These are phyloP conservation scores for Cardamine resedifolia DNA, from an alignment of 345 rosid genomes.

Conservation along the genomic window DNA sequence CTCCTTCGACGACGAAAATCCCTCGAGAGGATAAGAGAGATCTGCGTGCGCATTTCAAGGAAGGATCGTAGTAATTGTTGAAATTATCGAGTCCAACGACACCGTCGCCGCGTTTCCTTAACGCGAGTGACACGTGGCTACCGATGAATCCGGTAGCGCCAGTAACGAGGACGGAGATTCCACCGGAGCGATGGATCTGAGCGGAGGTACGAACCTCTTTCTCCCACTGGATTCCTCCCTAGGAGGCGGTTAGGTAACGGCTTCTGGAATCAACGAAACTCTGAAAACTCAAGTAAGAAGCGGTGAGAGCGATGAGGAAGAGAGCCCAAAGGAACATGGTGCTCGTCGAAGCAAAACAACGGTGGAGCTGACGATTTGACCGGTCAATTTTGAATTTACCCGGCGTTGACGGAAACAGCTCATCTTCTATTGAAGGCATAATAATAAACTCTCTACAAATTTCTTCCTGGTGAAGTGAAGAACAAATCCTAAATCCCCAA, in stretches of 20 bases:
- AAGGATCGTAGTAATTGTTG: slow-evolving; percentile 75
- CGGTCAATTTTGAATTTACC: slow-evolving; percentile 88
- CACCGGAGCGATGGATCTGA: slow-evolving; percentile 63
- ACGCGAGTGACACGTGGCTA: slow-evolving; percentile 61
- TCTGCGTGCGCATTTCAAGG: slow-evolving; percentile 53
- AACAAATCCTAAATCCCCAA: no score
- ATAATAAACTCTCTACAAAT: neutral
- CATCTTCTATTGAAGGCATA: slow-evolving; percentile 78
- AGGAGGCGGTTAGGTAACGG: slow-evolving; percentile 55
- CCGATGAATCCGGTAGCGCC: slow-evolving; percentile 88
- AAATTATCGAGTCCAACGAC: slow-evolving; percentile 78
- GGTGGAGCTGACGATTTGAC: slow-evolving; percentile 64
- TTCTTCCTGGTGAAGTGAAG: no score
- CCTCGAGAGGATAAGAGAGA: slow-evolving; percentile 45
- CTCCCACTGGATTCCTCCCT: slow-evolving; percentile 88
- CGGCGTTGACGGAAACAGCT: slow-evolving; percentile 84
- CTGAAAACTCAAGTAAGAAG: slow-evolving; percentile 78
- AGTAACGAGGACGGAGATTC: slow-evolving; percentile 72
- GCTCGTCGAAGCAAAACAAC: slow-evolving; percentile 82
- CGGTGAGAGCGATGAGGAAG: slow-evolving; percentile 83
- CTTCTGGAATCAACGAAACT: slow-evolving; percentile 77
- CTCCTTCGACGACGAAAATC: slow-evolving; percentile 64
- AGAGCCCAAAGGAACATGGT: slow-evolving; percentile 93
- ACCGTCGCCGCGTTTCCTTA: slow-evolving; percentile 74
- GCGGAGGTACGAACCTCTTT: slow-evolving; percentile 64